Base-by-base conservation (phyloP, 352 stramenopile genomes). In the Phytophthora pinifolia region DNA sequence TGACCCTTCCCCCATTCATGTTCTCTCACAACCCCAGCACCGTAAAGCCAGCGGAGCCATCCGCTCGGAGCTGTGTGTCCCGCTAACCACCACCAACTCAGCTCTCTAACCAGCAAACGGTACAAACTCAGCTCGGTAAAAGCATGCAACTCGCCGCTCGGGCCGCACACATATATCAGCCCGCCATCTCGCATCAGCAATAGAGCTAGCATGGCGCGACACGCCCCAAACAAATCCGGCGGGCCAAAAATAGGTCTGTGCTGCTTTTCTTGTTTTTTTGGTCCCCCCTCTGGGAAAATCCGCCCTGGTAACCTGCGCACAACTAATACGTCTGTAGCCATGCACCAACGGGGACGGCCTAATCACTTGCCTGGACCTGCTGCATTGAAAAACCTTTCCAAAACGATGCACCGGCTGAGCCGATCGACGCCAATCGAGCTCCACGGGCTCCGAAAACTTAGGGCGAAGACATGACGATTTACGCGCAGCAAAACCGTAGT, bases 371-470 rank as follows among this genome's bases (percentile, higher is more conserved):
- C n/a, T n/a, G n/a, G n/a, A n/a, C n/a, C n/a, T n/a, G n/a, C n/a
- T n/a, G n/a, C n/a, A n/a, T n/a, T n/a, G n/a, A n/a, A n/a, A n/a
- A n/a, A n/a, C n/a, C n/a, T n/a, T n/a, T n/a, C n/a, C n/a, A n/a
- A n/a, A n/a, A n/a, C n/a, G n/a, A n/a, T n/a, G n/a, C n/a, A n/a
- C n/a, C n/a, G n/a, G n/a, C n/a, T n/a, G n/a, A n/a, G n/a, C n/a
- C n/a, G n/a, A n/a, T n/a, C n/a, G n/a, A n/a, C n/a, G n/a, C n/a
- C n/a, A n/a, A n/a, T n/a, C n/a, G n/a, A n/a, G n/a, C n/a, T n/a
- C n/a, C n/a, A n/a, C n/a, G n/a, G n/a, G n/a, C n/a, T n/a, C 52
- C 33, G 33, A 61, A 64, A 68, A 59, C 52, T 72, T 71, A 71
- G 20, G 17, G 46, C 38, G 47, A 65, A 42, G 51, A 64, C 48